Base-by-base conservation (phyloP, 306 rosid genomes). In the Quercus mongolica region DNA sequence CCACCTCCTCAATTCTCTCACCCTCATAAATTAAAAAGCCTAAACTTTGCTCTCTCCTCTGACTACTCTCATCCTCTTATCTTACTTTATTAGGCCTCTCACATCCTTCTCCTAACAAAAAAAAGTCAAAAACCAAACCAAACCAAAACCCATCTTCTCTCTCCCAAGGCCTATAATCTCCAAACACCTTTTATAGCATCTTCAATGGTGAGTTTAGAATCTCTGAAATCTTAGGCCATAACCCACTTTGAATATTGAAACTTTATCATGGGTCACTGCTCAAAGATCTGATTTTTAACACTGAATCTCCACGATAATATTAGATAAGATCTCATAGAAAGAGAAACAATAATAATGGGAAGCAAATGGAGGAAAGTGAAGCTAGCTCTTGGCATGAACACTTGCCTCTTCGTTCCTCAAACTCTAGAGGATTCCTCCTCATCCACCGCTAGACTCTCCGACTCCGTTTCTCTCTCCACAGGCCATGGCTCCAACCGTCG, bases 301-400 rank as follows among this genome's bases (percentile, higher is more conserved):
- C 44, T 46, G 52, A 46, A 46, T 9, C 52, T 46, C 12, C 14
- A 46, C 52, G 3, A 46, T 46, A 7, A 21, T 28, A 15, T 64
- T 64, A 0, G 41, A 28, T 9, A 67, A 70, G 57, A 76, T 69
- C 12, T 46, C 70, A 17, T 18, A 30, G 49, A 30, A 17, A 57
- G 71, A 65, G 58, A 57, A 44, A 21, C 52, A 23, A 69, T 6
- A 35, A 77, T 33, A 73, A 91, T 92, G 99, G 95, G 80, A 67
- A 90, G 87, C 86, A 92, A 84, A 79, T 94, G 99, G 99, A 88
- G 89, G 79, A 92, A 91, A 85, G 76, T 92, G 69, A 92, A 94
- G 86, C 84, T 88, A 44, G 92, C 97, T 74, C 82, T 94, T 17
- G 97, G 97, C 10, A 11, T 86, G 46, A 88, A 90, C 52, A 74